Base-by-base conservation (phyloP, 805 yeast genomes). In the Hanseniaspora vineae region DNA sequence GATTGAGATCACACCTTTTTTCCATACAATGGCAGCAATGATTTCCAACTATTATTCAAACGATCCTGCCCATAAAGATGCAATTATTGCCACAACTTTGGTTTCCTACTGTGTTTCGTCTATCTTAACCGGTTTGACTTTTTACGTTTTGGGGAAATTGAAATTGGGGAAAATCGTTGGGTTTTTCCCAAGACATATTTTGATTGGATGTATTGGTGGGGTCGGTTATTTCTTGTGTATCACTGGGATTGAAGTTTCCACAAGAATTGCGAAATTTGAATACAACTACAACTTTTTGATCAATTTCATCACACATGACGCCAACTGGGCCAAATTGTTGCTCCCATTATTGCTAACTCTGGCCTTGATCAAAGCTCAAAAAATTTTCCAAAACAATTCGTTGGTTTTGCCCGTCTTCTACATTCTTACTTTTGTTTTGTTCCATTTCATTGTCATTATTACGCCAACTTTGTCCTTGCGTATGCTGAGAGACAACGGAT, bases 1-100 rank as follows among this genome's bases (percentile, higher is more conserved):
- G 98, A 92, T 92, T 54, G 98, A 92, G 63, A 87, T 92, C n/a
- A 95, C 96, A 1, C 98, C 98, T 1, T 92, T 92, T 62, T 90
- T 90, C 70, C 98, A 92, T 59, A 75, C 94, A 2, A 89, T 92
- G 95, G 97, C 97, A 1, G 69, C 76, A 29, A 69, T 81, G 13
- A 80, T 92, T 44, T 69, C 81, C 61, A 60, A 65, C 2, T 44
- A 58, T 1, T 44, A 62, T 40, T 58, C 61, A 12, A 58, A 54
- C 56, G 81, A 81, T 9, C 72, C 66, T 11, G 68, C 67, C 2
- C 62, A 67, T 20, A 65, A 69, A 37, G 74, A 72, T 11, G 78
- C 73, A 12, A 74, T 87, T 5, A 68, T 88, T 35, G 80, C 96
- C 1, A 92, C 98, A 0, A 87, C 96, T 0, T 78, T 92, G 18